Conservation (phyloP, 257 asterid genomes). For the Nicotiana otophora region DNA sequence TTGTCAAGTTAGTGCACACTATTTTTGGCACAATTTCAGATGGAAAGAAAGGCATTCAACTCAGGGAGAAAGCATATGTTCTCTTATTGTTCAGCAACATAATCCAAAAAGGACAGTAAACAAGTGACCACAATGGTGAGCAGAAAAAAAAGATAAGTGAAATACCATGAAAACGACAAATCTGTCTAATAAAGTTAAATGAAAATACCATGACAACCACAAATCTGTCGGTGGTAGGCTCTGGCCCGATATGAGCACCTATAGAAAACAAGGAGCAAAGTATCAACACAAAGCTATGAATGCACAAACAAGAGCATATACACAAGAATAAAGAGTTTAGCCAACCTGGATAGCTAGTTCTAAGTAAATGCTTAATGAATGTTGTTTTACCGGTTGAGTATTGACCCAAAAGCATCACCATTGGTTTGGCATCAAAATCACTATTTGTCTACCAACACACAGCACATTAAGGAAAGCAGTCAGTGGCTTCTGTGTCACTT, state of each 20-base stretch:
- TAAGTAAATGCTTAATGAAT: slow-evolving; percentile 90
- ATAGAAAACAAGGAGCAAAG: slow-evolving; percentile 11
- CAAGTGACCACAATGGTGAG: not conserved
- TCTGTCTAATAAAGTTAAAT: slow-evolving; percentile 42
- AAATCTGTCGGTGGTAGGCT: slow-evolving; percentile 99
- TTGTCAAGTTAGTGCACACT: not conserved
- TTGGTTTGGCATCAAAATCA: slow-evolving; percentile 98
- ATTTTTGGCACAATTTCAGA: not conserved
- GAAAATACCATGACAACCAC: slow-evolving; percentile 88
- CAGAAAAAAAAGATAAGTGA: not conserved
- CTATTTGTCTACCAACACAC: slow-evolving; percentile 42
- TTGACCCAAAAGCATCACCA: slow-evolving; percentile 99
- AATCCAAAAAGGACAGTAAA: not conserved
- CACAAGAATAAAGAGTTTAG: slow-evolving; percentile 5
- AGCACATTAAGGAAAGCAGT: not conserved
- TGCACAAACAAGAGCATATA: not conserved
- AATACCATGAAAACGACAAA: slow-evolving; percentile 95
- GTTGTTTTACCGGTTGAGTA: slow-evolving; percentile 99
- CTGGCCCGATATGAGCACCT: slow-evolving; percentile 99
- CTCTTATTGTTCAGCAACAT: not conserved
- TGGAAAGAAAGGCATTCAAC: not conserved
- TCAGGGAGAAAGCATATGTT: not conserved
- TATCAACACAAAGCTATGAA: not conserved
- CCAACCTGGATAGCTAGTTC: slow-evolving; percentile 80
- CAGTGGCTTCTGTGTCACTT: not conserved